Base-by-base conservation (phyloP, 208 protist species). In the Novymonas esmeraldas region DNA sequence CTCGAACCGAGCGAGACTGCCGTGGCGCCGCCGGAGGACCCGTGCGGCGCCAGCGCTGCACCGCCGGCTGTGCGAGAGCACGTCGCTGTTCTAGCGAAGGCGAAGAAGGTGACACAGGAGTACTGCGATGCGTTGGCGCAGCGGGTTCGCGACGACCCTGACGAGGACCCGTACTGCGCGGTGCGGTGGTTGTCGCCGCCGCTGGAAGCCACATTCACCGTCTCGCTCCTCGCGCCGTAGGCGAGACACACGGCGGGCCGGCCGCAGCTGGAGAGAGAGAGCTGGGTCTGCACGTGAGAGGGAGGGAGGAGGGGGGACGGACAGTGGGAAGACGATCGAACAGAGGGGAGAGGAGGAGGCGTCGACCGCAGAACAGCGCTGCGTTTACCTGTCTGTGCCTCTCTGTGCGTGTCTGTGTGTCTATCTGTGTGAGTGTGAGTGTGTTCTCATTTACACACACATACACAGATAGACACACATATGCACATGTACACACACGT, bases 121-220 rank as follows among this genome's bases (percentile, higher is more conserved):
- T 89, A 89, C 71, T 82, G 70, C 56, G 63, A 70, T 31, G 57
- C 67, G 38, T 63, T 89, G 51, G 67, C 76, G 49, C 75, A 85
- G 42, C 67, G 82, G 4, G 64, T 79, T 41, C 67, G 79, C 4
- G 29, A 68, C 4, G 58, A 74, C 34, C 69, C 71, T 16, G 64
- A 85, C 18, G 64, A 39, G 18, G 82, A 89, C 41, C 82, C 79
- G 22, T 85, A 85, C 62, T 82, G 74, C 66, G 39, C 31, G 7
- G 73, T 89, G 20, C 52, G 34, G 46, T 76, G 70, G 70, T 24
- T 76, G 22, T 70, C 70, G n/a, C 46, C 57, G 9, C 64, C 69
- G 28, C n/a, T 81, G 4, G 41, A 64, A n/a, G 18, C 60, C 42
- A 29, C 50, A 36, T 39, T 74, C 14, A 48, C 46, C 13, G 54